Evolutionary conservation across 768 basidiomycete genomes (phyloP).

Genomic region (Pisolithus tinctorius): DNA sequence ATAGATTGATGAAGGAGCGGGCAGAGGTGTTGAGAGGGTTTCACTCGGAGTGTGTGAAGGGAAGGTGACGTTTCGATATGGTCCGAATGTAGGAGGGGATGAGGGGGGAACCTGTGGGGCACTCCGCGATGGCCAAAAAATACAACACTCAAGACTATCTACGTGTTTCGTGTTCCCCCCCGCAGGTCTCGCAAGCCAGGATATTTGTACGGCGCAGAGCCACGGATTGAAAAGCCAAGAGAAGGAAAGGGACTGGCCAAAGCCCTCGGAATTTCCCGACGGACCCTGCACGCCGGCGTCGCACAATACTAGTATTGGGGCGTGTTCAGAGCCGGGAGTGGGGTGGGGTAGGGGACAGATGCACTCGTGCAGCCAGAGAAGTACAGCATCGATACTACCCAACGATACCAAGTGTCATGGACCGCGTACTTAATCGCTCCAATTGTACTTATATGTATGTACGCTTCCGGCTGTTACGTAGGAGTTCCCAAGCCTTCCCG

Average conservation of each 20-base stretch:
- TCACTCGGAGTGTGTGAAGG: not conserved
- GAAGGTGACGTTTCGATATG: not conserved
- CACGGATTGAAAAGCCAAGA: conserved; percentile 13
- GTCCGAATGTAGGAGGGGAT: conserved; percentile 4
- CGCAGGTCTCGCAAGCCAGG: conserved; percentile 5
- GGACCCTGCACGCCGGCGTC: conserved; percentile 10
- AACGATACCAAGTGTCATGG: not conserved
- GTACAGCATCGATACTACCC: conserved; percentile 1
- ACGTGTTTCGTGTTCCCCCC: conserved; percentile 11
- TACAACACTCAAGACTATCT: conserved; percentile 1
- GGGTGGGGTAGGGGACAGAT: not conserved
- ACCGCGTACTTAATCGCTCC: not conserved
- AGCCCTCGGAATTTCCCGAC: conserved; percentile 24
- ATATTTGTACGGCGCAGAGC: conserved; percentile 2
- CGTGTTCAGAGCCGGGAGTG: not conserved
- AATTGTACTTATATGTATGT: not conserved
- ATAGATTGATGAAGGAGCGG: not conserved
- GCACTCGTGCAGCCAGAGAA: not conserved
- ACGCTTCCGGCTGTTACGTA: conserved; percentile 13
- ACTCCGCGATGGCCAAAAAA: conserved; percentile 2
- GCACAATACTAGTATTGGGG: not conserved
- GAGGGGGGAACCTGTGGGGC: conserved; percentile 3
- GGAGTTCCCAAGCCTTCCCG: conserved; percentile 44
- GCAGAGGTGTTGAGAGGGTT: not conserved
- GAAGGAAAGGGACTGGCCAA: conserved; percentile 6